Percentiles rank a stretch among this genome's conserved stretches.
Conservation (phyloP, 208 protist genomes). For the Naegleria gruberi region DNA sequence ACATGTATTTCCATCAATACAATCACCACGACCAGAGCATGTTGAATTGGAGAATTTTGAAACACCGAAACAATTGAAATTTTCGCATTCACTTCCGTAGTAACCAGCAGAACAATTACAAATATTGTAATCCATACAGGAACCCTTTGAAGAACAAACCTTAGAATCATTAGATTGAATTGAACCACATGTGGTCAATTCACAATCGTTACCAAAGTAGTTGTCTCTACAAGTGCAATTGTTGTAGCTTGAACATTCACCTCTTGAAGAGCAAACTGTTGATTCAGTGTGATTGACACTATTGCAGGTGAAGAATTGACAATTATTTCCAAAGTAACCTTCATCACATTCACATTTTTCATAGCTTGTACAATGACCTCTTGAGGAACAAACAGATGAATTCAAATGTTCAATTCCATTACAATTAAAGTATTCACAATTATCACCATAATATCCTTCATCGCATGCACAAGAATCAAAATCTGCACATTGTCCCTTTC, state of each 20-base stretch:
- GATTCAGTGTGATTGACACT: not conserved
- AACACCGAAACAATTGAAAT: not conserved
- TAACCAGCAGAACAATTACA: not conserved
- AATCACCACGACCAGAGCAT: not conserved
- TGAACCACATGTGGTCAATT: not conserved
- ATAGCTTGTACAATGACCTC: not conserved
- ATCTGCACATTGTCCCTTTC: not conserved
- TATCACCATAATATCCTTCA: too few relatives aligned
- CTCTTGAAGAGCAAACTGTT: not conserved
- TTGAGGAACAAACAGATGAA: too few relatives aligned
- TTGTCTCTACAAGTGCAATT: not conserved
- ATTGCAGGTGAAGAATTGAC: not conserved
- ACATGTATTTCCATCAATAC: not conserved
- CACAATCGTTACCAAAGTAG: not conserved
- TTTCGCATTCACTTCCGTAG: not conserved
- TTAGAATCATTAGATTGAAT: not conserved
- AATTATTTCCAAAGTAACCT: too few relatives aligned
- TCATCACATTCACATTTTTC: too few relatives aligned
- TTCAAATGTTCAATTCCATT: too few relatives aligned
- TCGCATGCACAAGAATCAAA: not conserved
- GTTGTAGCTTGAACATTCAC: not conserved
- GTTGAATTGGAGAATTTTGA: too few relatives aligned
- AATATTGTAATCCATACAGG: not conserved
- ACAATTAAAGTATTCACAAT: too few relatives aligned
- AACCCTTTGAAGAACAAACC: not conserved